phyloP scores from a whole-genome alignment of 129 eudicot species.

The Centaurea solstitialis region DNA sequence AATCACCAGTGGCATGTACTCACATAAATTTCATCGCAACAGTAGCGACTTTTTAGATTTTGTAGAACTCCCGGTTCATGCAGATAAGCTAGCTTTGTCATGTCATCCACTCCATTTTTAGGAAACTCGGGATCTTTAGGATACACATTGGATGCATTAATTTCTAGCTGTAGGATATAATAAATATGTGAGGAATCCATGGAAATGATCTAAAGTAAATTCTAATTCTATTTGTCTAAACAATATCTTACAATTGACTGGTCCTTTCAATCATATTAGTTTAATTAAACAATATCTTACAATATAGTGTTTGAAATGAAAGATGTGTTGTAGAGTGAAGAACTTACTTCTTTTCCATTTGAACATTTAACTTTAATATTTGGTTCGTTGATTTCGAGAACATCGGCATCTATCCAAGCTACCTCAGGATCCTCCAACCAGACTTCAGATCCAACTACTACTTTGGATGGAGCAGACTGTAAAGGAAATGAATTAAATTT shows the following conservation, averaged over 20 bases:
- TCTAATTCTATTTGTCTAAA: not conserved
- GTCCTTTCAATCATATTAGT: not conserved
- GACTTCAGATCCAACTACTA: constrained; percentile 79
- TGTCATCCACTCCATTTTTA: constrained; percentile 75
- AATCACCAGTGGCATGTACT: constrained; percentile 21
- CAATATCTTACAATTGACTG: not conserved
- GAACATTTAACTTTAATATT: constrained; percentile 55
- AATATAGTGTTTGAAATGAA: not conserved
- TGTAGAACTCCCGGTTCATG: constrained; percentile 92
- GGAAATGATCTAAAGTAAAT: not conserved
- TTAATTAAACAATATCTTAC: too few relatives aligned
- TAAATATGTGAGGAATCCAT: constrained; percentile 2
- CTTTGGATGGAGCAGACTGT: constrained; percentile 54
- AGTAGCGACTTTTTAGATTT: constrained; percentile 68
- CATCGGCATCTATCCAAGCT: constrained; percentile 91
- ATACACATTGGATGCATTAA: constrained; percentile 43
- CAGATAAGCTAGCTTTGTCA: constrained; percentile 89
- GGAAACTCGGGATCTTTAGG: constrained; percentile 85
- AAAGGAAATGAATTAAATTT: constrained; percentile 10
- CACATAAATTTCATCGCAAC: constrained; percentile 74
- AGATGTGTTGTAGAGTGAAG: not conserved
- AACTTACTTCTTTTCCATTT: constrained; percentile 67
- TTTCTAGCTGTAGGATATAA: constrained; percentile 42
- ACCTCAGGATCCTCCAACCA: constrained; percentile 94
- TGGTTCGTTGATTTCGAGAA: constrained; percentile 60